phyloP scores from a whole-genome alignment of 2,329 filamentous ascomycete genomes.

The Aspergillus aculeatus region DNA sequence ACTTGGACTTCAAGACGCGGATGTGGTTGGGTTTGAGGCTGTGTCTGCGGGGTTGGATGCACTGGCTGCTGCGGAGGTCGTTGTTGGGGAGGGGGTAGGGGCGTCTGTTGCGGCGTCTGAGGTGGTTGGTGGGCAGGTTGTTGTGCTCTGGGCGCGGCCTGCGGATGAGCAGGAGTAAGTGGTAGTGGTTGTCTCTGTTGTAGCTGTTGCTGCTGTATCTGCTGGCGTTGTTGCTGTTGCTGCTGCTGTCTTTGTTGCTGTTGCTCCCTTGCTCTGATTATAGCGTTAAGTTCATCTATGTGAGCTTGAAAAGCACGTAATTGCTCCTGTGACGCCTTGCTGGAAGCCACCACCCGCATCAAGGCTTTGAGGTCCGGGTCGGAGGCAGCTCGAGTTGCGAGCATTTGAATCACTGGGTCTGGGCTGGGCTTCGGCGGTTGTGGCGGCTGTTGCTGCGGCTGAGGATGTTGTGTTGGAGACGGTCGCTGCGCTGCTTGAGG shows the following conservation, averaged over 20 bases:
- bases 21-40: constrained; percentile 8
- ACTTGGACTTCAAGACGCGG: constrained; percentile 23
- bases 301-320: constrained; percentile 51
- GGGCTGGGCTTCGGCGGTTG: constrained; percentile 45
- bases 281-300: constrained; percentile 52
- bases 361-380: constrained; percentile 51
- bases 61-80: constrained; percentile 9
- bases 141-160: constrained; percentile 19
- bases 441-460: constrained; percentile 27
- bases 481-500: constrained; percentile 30
- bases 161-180: constrained; percentile 18
- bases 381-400: constrained; percentile 51
- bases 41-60: constrained; percentile 9
- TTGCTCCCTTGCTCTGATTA: constrained; percentile 46
- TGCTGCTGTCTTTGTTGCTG: constrained; percentile 37
- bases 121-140: constrained; percentile 15
- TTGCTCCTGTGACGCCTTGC: constrained; percentile 50
- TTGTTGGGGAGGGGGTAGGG: constrained; percentile 14
- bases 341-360: constrained; percentile 53
- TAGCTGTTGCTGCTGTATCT: constrained; percentile 34
- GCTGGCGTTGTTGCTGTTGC: constrained; percentile 31
- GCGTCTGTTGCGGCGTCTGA: constrained; percentile 7
- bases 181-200: constrained; percentile 24
- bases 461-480: constrained; percentile 26
- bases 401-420: constrained; percentile 54